These are phyloP conservation scores for Juncus inflexus DNA, from an alignment of 176 grass and related monocot genomes.

Conservation along the genomic window DNA sequence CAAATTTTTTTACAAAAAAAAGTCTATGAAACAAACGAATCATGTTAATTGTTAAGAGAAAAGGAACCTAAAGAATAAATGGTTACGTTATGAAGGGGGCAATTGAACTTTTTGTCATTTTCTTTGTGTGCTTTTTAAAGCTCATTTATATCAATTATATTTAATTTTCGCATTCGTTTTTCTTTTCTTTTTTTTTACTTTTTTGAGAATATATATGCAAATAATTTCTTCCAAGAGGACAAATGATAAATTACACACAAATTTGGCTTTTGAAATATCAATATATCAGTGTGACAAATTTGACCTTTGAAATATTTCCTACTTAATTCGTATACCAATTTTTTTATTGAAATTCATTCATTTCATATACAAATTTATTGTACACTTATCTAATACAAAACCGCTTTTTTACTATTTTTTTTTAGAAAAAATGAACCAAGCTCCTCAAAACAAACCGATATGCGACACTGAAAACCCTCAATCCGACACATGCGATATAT, in stretches of 20 bases:
- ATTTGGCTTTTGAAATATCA: too few relatives aligned
- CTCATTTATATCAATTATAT: too few relatives aligned
- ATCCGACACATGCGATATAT: conserved; percentile 48
- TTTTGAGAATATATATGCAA: neutral
- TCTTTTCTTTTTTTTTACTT: neutral
- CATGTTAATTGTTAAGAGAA: too few relatives aligned
- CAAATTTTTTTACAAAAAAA: too few relatives aligned
- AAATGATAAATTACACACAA: neutral
- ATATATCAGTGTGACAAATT: too few relatives aligned
- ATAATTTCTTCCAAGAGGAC: neutral
- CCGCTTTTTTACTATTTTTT: conserved; percentile 7
- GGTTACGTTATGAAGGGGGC: neutral
- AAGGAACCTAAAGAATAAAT: neutral
- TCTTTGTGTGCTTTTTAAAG: too few relatives aligned
- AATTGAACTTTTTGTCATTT: neutral
- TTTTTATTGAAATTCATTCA: neutral
- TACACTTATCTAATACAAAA: conserved; percentile 6
- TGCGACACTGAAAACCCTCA: conserved; percentile 58
- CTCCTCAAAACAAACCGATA: conserved; percentile 42
- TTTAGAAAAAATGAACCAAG: conserved; percentile 24
- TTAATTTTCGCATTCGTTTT: neutral
- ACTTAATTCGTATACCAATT: neutral
- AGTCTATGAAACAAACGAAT: too few relatives aligned
- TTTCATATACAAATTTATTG: too few relatives aligned
- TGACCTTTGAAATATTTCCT: neutral